Conservation (phyloP, 2,329 filamentous ascomycete species). For the Calonectria hawksworthii region DNA sequence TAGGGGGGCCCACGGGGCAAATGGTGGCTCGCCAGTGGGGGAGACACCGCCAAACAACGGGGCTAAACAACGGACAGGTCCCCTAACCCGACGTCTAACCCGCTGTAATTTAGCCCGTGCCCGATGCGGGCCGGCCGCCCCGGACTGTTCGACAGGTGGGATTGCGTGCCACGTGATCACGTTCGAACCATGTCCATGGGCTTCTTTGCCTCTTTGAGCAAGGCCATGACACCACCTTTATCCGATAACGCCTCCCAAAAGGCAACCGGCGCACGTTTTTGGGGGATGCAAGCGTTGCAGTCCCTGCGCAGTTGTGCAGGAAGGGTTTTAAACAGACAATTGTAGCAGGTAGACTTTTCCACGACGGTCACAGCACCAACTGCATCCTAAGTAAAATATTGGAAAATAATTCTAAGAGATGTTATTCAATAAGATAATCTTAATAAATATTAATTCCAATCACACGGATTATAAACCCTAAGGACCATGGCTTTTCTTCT, state of each 20-base stretch:
- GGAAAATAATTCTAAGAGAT: neutral
- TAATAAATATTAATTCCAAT: neutral
- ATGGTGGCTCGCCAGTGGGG: constrained; percentile 9
- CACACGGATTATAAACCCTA: neutral
- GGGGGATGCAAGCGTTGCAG: neutral
- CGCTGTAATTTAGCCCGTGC: constrained; percentile 20
- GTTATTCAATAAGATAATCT: neutral
- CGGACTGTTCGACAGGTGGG: constrained; percentile 1
- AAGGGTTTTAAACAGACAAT: neutral
- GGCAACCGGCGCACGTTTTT: neutral
- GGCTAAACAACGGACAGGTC: neutral
- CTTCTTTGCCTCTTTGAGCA: constrained; percentile 12
- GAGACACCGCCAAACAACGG: neutral
- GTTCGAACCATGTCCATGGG: constrained; percentile 23
- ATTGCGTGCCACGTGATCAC: constrained; percentile 19
- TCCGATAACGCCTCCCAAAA: neutral
- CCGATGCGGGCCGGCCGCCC: constrained; percentile 17
- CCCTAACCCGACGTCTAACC: neutral
- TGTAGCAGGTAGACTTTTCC: neutral
- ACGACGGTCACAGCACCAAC: neutral
- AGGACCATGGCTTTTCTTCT: neutral
- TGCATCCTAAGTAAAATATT: neutral
- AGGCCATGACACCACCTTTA: constrained; percentile 18
- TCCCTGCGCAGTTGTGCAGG: too few relatives aligned
- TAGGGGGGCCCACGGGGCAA: neutral